Base-by-base conservation (phyloP, 805 yeast genomes). In the Barnettozyma vustinii region DNA sequence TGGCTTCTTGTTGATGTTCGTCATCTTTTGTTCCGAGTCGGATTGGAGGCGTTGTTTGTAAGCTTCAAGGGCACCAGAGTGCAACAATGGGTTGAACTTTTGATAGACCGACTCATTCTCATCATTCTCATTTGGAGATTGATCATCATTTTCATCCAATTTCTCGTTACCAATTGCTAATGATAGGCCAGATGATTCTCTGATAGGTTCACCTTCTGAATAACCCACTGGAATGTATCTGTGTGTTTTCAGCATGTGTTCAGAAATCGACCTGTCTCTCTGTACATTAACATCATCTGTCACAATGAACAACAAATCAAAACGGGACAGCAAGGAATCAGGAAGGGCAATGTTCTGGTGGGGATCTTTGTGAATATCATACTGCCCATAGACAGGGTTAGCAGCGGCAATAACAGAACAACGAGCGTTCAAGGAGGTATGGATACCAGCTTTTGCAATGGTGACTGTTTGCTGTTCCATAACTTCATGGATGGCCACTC, bases 381-480 rank as follows among this genome's bases (percentile, higher is more conserved):
- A 92, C 67, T 92, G 98, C 45, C 99, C 98, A 68, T 82, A 91
- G 2, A 92, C 89, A 1, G 99, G 99, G 66, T 92, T 92, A 8
- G 99, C 99, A 32, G 99, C 99, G 1, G 98, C 98, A 56, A 92
- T 79, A 16, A 92, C 98, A 26, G 96, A 86, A 71, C 98, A 92
- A 61, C 99, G 81, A 13, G 99, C 98, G 64, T 92, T 92, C 57
- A 92, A 76, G 6, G 98, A 86, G 2, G 98, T 91, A 67, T 92
- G 97, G 60, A 92, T 92, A 55, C 99, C 99, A 5, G 98, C 99
- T 67, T 92, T 92, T 46, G 98, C 96, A 62, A 92, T 91, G 2
- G 98, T 91, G 26, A 92, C 97, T 0, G 99, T 94, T 68, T 94
- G 99, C 71, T 94, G 99, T 72, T 94, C 99, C 99, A 94, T 94